Conservation (phyloP, 176 grass and related monocot species). For the Elymus sibiricus region DNA sequence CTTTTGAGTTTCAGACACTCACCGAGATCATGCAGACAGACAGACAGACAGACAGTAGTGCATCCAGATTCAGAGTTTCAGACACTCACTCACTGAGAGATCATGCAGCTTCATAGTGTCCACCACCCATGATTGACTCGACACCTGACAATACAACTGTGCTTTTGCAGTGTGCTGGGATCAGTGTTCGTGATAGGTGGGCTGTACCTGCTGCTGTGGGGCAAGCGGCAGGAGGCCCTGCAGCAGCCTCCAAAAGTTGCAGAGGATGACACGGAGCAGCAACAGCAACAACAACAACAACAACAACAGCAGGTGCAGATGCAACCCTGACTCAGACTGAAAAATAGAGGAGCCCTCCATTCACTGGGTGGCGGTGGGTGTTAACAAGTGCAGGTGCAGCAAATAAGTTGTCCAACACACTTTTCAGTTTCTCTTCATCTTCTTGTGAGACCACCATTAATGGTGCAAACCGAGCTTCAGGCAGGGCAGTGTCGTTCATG, state of each 20-base stretch:
- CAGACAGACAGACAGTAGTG: not conserved
- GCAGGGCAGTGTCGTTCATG: not conserved
- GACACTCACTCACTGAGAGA: too few relatives aligned
- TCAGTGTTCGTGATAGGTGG: conserved; percentile 67
- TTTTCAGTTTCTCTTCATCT: not conserved
- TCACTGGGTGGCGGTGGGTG: not conserved
- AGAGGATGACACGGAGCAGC: conserved; percentile 35
- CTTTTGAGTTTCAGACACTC: not conserved
- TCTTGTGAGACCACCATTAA: not conserved
- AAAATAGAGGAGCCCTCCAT: not conserved
- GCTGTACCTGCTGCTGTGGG: conserved; percentile 88
- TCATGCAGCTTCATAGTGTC: not conserved
- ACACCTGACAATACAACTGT: not conserved
- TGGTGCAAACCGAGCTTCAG: not conserved
- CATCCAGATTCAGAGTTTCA: not conserved
- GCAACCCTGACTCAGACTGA: conserved; percentile 35
- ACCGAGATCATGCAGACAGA: not conserved
- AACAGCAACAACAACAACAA: not conserved
- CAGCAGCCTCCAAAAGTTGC: conserved; percentile 33
- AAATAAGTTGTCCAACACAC: conserved; percentile 35
- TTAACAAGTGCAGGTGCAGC: conserved; percentile 8
- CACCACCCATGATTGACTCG: not conserved
- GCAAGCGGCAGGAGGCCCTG: conserved; percentile 65
- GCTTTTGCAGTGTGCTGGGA: conserved; percentile 55
- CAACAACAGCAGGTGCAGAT: conserved; percentile 18